A percentile compares a stretch with the other conserved stretches of the same genome.
Evolutionary conservation across 345 rosid genomes (phyloP).

Genomic region (Salix suchowensis): DNA sequence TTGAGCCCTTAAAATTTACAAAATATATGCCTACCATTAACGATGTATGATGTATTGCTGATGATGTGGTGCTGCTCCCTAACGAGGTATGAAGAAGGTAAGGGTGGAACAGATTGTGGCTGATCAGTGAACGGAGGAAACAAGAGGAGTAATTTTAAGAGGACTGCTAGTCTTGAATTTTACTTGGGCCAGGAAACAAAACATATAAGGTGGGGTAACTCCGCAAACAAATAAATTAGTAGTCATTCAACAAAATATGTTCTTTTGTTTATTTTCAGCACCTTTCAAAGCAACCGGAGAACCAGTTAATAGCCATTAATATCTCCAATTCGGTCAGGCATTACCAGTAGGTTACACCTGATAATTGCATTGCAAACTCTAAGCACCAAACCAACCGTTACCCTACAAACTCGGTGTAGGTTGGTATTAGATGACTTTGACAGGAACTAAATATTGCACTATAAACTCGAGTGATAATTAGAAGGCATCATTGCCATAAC

Average conservation of each 20-base stretch:
- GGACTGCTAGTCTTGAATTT: not conserved
- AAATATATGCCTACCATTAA: not conserved
- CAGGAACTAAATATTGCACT: not conserved
- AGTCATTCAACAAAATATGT: not conserved
- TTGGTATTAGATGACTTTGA: not conserved
- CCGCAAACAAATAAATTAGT: not conserved
- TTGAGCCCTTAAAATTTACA: not conserved
- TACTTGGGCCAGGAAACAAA: not conserved
- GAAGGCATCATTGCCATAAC: not conserved
- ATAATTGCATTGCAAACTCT: not conserved
- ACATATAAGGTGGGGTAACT: not conserved
- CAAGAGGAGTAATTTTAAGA: not conserved
- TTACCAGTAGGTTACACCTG: not conserved
- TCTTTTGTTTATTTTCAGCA: not conserved
- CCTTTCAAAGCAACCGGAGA: not conserved
- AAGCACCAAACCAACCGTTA: not conserved
- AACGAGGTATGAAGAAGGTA: too few relatives aligned
- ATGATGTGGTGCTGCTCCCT: not conserved
- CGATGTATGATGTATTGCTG: not conserved
- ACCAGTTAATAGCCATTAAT: not conserved
- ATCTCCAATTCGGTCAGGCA: not conserved
- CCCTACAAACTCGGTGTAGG: not conserved
- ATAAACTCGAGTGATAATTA: not conserved
- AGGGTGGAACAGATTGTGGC: not conserved
- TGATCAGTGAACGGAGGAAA: not conserved